Base-by-base conservation (phyloP, 2,329 filamentous ascomycete genomes). In the Nigrospora oryzae region DNA sequence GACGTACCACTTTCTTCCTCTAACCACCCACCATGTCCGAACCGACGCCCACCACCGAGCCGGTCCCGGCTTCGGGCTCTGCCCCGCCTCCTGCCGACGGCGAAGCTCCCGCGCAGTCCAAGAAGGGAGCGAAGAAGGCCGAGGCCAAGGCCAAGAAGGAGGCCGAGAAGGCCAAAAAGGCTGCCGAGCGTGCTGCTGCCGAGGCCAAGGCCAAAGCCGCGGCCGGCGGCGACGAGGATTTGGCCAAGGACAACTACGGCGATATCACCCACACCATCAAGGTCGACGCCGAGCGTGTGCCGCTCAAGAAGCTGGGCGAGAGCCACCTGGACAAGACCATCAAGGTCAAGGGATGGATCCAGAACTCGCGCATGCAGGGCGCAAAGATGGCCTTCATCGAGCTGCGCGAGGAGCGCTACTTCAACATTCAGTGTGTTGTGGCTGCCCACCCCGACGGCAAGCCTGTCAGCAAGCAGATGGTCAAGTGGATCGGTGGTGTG, bases 361-460 rank as follows among this genome's bases (percentile, higher is more conserved):
- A 95, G 64, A 96, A 95, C 70, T 81, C 86, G 31, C 81, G 91
- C 53, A 83, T 85, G 56, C 91, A 97, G 70, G 84, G 86, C 48
- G 89, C 89, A 53, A 95, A 95, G 73, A 84, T 96, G 71, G 85
- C 82, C 36, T 96, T 96, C 69, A 68, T 96, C 56, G 89, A 93
- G 69, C 75, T 97, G 55, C 79, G 88, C 51, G 77, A 89, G 64
- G 81, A 86, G 63, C 72, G 77, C 48, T 77, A 82, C 58, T 83
- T 85, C 73, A 84, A 83, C 23, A 83, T 96, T 35, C 90, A 96
- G 70, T 89, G 84, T 42, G 84, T 96, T 34, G 71, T 89, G 14
- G 75, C 77, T 15, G 84, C 80, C 40, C 79, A 78, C 57, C 67
- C 73, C 61, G 79, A 89, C 57, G 81, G 74, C 33, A 76, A 69